A percentile compares a stretch with the other conserved stretches of the same genome.
These are phyloP conservation scores for Cladosporium sp. DNA, from an alignment of 2,329 filamentous ascomycete species.

Conservation along the genomic window DNA sequence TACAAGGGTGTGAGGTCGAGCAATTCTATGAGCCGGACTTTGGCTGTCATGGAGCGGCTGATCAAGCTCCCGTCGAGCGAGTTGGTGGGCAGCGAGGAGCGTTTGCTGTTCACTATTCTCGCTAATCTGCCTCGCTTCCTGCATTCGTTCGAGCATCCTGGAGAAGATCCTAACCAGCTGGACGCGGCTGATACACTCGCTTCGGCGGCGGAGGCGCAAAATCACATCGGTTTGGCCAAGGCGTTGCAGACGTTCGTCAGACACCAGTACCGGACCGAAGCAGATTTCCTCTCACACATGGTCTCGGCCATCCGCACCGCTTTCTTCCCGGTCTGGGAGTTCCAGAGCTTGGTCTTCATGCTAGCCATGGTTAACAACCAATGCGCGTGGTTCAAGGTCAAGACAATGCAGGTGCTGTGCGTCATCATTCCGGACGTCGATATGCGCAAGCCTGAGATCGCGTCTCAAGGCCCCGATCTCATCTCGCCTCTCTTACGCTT, in stretches of 20 bases:
- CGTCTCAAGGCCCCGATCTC: slow-evolving; percentile 84
- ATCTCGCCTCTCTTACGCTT: slow-evolving; percentile 87
- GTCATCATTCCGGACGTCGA: slow-evolving; percentile 83
- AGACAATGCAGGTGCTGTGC: slow-evolving; percentile 85
- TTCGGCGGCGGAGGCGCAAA: slow-evolving; percentile 65
- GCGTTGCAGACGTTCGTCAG: slow-evolving; percentile 66
- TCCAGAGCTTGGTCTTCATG: slow-evolving; percentile 78
- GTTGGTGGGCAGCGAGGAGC: slow-evolving; percentile 73
- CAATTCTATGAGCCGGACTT: slow-evolving; percentile 67
- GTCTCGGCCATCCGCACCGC: slow-evolving; percentile 67
- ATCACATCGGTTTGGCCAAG: slow-evolving; percentile 59
- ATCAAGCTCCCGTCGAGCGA: slow-evolving; percentile 71
- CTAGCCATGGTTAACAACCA: slow-evolving; percentile 89
- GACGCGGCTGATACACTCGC: slow-evolving; percentile 64
- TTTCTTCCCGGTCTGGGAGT: slow-evolving; percentile 78
- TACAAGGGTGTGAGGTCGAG: slow-evolving; percentile 92
- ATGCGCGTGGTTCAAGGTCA: slow-evolving; percentile 81
- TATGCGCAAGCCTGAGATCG: slow-evolving; percentile 85
- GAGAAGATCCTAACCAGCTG: slow-evolving; percentile 50
- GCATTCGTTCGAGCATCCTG: slow-evolving; percentile 64
- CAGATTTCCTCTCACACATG: slow-evolving; percentile 70
- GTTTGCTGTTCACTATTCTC: slow-evolving; percentile 77
- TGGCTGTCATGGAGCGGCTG: slow-evolving; percentile 71
- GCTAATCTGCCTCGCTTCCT: slow-evolving; percentile 89
- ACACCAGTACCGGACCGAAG: slow-evolving; percentile 58